Conservation (phyloP, 495 filamentous ascomycete species). For the Neohortaea acidophila region DNA sequence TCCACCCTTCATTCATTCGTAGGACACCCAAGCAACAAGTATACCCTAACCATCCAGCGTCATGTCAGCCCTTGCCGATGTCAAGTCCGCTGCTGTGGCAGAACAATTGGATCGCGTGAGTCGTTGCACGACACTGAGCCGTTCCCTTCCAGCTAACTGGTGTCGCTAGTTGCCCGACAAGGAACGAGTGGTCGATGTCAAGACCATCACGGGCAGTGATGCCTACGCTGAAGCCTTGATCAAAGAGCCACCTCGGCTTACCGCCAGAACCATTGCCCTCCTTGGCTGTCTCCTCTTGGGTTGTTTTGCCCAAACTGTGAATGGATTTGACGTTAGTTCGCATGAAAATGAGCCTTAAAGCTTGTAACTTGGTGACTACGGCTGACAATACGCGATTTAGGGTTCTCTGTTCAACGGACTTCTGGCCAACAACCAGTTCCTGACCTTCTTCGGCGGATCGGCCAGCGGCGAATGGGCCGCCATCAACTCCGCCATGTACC, state of each 20-base stretch:
- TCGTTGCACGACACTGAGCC: neutral
- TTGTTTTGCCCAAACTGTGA: slow-evolving; percentile 16
- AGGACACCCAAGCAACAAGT: too few relatives aligned
- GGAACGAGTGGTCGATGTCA: slow-evolving; percentile 7
- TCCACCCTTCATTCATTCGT: too few relatives aligned
- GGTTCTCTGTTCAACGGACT: neutral
- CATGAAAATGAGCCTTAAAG: too few relatives aligned
- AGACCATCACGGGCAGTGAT: slow-evolving; percentile 12
- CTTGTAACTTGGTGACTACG: too few relatives aligned
- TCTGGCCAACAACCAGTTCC: slow-evolving; percentile 1
- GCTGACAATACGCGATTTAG: too few relatives aligned
- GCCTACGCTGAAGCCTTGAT: slow-evolving; percentile 14
- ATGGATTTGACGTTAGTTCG: slow-evolving; percentile 21
- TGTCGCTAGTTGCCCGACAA: too few relatives aligned
- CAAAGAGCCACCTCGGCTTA: slow-evolving; percentile 1
- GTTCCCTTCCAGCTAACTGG: neutral
- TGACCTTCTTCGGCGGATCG: slow-evolving; percentile 12
- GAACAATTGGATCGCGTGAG: neutral
- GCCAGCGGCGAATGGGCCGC: slow-evolving; percentile 11
- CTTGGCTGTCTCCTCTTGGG: slow-evolving; percentile 13
- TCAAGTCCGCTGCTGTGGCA: neutral
- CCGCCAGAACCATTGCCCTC: neutral
- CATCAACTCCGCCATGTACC: slow-evolving; percentile 18
- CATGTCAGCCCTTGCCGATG: neutral
- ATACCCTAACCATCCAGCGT: too few relatives aligned